These are phyloP conservation scores for Chytriomyces sp. DNA, from an alignment of 192 early-diverging fungal species.

Conservation along the genomic window DNA sequence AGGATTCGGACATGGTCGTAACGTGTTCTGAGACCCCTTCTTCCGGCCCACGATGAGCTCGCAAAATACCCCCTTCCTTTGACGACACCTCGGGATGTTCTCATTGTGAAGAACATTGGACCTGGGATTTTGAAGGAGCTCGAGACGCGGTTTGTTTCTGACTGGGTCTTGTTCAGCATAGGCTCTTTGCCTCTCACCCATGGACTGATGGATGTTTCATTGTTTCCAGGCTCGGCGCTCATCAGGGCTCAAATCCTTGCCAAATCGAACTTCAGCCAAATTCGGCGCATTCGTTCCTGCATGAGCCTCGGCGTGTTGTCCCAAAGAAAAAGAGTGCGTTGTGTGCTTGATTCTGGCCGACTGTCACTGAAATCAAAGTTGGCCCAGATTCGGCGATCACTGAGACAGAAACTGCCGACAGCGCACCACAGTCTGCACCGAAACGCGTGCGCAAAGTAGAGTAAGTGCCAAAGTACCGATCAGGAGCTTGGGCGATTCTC, in stretches of 20 bases:
- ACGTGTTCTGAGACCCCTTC: not conserved
- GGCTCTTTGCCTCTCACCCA: too few relatives aligned
- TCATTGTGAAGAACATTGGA: constrained; percentile 32
- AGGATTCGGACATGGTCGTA: not conserved
- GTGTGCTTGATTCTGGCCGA: too few relatives aligned
- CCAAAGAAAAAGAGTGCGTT: too few relatives aligned
- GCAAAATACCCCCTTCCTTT: constrained; percentile 25
- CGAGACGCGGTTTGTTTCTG: constrained; percentile 13
- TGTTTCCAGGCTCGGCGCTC: too few relatives aligned
- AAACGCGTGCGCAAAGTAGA: constrained; percentile 3
- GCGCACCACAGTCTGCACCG: not conserved
- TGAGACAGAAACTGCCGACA: not conserved
- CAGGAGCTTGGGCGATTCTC: constrained; percentile 82
- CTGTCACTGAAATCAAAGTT: too few relatives aligned
- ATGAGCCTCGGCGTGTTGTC: too few relatives aligned
- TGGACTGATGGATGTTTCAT: too few relatives aligned
- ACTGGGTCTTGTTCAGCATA: too few relatives aligned
- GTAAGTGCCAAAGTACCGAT: constrained; percentile 80
- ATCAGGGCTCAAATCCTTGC: not conserved
- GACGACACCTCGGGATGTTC: constrained; percentile 9
- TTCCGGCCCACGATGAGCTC: constrained; percentile 28
- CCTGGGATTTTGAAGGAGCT: constrained; percentile 30
- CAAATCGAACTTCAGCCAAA: not conserved
- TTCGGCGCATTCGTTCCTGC: not conserved
- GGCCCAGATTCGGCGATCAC: too few relatives aligned